Evolutionary conservation across 2,329 filamentous ascomycete species (phyloP), one percentile per base, ranked within the genome.

Genomic region (Fusarium fujikuroi): DNA sequence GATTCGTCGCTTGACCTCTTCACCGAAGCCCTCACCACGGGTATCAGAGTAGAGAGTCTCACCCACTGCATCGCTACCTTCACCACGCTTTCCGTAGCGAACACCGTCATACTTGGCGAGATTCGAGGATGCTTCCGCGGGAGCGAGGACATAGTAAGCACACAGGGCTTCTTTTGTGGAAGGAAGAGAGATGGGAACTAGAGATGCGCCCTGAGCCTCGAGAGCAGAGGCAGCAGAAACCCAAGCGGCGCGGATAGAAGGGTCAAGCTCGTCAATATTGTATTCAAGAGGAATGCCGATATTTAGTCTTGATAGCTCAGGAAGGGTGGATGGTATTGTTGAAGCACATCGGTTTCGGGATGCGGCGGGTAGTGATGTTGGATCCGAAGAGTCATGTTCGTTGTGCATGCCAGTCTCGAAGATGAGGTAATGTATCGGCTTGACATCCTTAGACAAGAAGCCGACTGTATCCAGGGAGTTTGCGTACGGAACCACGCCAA

Each of bases 91-190:
- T 3, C 96, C 96, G 82, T 97, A 99, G 16, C 96, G 92, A n/a
- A 98, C 90, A 25, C 96, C 96, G 77, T 99, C 97, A 81, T 98
- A 99, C 81, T 97, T 98, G 64, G 96, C 94, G 5, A 99, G 89
- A 78, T 99, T 99, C 21, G 95, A 98, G 3, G 94, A 94, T 7
- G 96, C 96, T 83, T 99, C 96, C 21, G 96, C 95, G 0, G 96
- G 94, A 2, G 96, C 97, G 63, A 99, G 91, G 63, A 99, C 89
- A 81, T 99, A 99, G 85, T 99, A 99, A 39, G 96, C 93, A 25
- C 95, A 93, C 2, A 99, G 89, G 0, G 96, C 95, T 75, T 93
- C 91, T 70, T 90, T 92, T 3, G 95, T 99, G 2, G 92, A 90
- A 1, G 95, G 95, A 9, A 99, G 87, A 5, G 92, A 94, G 21